Evolutionary conservation across 2,329 filamentous ascomycete species (phyloP).

Genomic region (Fusarium bactridioides): DNA sequence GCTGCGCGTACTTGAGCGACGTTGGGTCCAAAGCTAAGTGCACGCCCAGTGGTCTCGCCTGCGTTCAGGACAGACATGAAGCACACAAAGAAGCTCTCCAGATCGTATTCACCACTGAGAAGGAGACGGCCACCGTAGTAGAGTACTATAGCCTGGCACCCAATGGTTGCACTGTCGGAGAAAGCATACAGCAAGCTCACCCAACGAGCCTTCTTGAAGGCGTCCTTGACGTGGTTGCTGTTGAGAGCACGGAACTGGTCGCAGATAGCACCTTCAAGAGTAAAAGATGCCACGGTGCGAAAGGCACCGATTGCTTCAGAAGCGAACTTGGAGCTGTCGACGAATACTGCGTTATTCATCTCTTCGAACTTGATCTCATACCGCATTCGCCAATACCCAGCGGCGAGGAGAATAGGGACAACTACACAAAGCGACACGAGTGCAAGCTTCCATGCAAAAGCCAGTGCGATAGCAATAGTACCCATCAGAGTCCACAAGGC

Average conservation of each 20-base stretch:
- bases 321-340: constrained; percentile 77
- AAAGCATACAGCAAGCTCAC: constrained; percentile 72
- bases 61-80: constrained; percentile 74
- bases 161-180: constrained; percentile 71
- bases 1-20: constrained; percentile 66
- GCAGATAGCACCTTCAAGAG: constrained; percentile 72
- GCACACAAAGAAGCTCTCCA: constrained; percentile 60
- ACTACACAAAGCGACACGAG: constrained; percentile 71
- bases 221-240: constrained; percentile 62
- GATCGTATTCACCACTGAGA: constrained; percentile 55
- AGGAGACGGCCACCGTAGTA: constrained; percentile 72
- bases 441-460: constrained; percentile 79
- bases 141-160: constrained; percentile 68
- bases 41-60: constrained; percentile 52
- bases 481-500: constrained; percentile 72
- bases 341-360: constrained; percentile 73
- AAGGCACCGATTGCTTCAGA: constrained; percentile 78
- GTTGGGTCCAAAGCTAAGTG: constrained; percentile 71
- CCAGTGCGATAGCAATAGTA: constrained; percentile 70
- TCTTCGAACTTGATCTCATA: constrained; percentile 72
- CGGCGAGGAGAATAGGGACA: constrained; percentile 57
- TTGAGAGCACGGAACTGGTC: constrained; percentile 68
- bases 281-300: constrained; percentile 74
- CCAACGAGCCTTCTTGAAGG: constrained; percentile 67
- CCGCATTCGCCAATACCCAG: constrained; percentile 59